Conservation (phyloP, 1,139 yeast species). For the Sugiyamaella sp. region DNA sequence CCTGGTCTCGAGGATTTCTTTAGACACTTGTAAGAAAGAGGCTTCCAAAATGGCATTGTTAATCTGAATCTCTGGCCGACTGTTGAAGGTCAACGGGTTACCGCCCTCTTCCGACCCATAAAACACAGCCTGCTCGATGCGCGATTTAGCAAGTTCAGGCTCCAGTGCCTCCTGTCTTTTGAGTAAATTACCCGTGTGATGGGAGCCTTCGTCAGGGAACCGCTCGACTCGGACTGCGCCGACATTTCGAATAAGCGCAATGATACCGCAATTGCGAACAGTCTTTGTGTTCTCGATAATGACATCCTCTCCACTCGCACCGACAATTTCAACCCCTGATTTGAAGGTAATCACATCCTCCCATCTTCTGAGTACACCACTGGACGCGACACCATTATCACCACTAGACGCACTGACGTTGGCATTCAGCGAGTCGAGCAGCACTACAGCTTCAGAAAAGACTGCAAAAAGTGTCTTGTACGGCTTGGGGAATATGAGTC, state of each 20-base stretch:
- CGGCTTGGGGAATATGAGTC: constrained; percentile 61
- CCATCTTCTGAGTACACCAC: constrained; percentile 59
- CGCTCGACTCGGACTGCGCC: constrained; percentile 69
- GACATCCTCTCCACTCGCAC: constrained; percentile 58
- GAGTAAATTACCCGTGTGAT: constrained; percentile 10
- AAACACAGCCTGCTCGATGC: constrained; percentile 80
- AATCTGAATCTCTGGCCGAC: constrained; percentile 43
- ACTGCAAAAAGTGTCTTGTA: constrained; percentile 65
- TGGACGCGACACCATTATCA: constrained; percentile 22
- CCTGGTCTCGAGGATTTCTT: constrained; percentile 57
- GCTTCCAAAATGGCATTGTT: constrained; percentile 48
- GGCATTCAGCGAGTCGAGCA: constrained; percentile 62
- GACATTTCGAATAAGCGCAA: constrained; percentile 58
- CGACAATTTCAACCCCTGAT: constrained; percentile 57
- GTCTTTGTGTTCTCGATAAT: constrained; percentile 30
- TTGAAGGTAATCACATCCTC: constrained; percentile 71
- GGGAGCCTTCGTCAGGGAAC: constrained; percentile 40
- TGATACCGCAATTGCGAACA: constrained; percentile 48
- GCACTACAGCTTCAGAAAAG: constrained; percentile 61
- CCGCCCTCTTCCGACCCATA: constrained; percentile 47
- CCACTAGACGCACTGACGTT: constrained; percentile 35
- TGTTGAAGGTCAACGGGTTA: constrained; percentile 62
- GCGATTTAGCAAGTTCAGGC: constrained; percentile 59
- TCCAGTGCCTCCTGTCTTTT: constrained; percentile 26
- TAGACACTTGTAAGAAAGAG: constrained; percentile 54